phyloP scores from a whole-genome alignment of 768 basidiomycete species.

The Tulasnella calospora region DNA sequence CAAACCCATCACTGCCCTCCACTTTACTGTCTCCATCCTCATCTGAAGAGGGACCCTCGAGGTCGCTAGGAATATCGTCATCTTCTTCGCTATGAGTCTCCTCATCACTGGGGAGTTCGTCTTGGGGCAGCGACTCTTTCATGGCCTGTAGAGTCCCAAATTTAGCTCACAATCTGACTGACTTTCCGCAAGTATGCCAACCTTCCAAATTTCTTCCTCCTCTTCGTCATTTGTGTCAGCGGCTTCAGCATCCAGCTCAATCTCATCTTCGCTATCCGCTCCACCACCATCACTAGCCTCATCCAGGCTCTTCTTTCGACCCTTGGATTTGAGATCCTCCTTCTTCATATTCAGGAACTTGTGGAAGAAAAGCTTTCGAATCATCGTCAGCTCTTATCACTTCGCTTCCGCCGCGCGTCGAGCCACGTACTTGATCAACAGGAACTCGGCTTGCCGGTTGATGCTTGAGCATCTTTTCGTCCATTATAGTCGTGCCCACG shows the following conservation, averaged over 20 bases:
- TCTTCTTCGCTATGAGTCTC: conserved; percentile 37
- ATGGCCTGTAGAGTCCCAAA: conserved; percentile 55
- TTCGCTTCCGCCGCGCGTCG: neutral
- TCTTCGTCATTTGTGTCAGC: conserved; percentile 33
- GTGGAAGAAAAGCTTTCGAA: conserved; percentile 76
- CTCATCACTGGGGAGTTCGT: conserved; percentile 36
- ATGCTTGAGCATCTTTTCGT: conserved; percentile 70
- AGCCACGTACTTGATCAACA: conserved; percentile 65
- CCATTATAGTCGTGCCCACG: conserved; percentile 56
- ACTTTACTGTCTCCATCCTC: conserved; percentile 31
- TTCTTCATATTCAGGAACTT: conserved; percentile 66
- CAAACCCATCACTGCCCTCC: conserved; percentile 35
- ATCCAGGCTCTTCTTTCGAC: conserved; percentile 31
- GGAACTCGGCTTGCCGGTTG: conserved; percentile 67
- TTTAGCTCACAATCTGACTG: neutral
- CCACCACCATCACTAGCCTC: conserved; percentile 25
- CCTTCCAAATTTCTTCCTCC: conserved; percentile 87
- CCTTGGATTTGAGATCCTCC: conserved; percentile 35
- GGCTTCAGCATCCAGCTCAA: conserved; percentile 48
- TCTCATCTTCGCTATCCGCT: conserved; percentile 41
- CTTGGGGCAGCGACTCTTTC: conserved; percentile 71
- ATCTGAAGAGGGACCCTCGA: conserved; percentile 18
- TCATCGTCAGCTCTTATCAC: neutral
- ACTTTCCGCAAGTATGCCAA: conserved; percentile 35
- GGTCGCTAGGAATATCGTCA: conserved; percentile 28